These are phyloP conservation scores for Laburnicola sp. DNA, from an alignment of 2,329 filamentous ascomycete species.

Conservation along the genomic window DNA sequence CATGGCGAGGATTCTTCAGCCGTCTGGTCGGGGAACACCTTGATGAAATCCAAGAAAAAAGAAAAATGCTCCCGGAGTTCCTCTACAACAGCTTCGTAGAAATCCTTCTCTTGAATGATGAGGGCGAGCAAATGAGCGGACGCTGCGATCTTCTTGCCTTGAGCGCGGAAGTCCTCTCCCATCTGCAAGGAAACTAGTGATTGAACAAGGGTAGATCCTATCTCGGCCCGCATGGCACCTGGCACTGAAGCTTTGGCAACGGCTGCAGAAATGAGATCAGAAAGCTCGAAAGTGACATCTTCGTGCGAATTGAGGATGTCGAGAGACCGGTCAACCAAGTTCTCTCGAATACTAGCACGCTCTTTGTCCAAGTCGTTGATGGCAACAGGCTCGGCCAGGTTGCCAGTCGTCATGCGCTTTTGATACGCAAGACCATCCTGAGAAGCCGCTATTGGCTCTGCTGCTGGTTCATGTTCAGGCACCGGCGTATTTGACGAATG, in stretches of 20 bases:
- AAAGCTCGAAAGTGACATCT: constrained; percentile 84
- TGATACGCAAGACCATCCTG: constrained; percentile 40
- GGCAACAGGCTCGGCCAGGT: constrained; percentile 54
- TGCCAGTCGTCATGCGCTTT: constrained; percentile 37
- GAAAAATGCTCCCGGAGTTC: constrained; percentile 76
- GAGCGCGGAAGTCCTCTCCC: constrained; percentile 58
- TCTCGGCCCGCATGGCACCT: constrained; percentile 66
- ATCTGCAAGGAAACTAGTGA: constrained; percentile 73
- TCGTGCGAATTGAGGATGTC: constrained; percentile 88
- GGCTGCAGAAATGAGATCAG: constrained; percentile 80
- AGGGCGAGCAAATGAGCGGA: constrained; percentile 91
- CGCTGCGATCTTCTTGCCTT: constrained; percentile 75
- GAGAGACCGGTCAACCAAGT: constrained; percentile 84
- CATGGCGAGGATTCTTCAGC: constrained; percentile 83
- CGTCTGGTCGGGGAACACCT: constrained; percentile 66
- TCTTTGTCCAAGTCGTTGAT: constrained; percentile 79
- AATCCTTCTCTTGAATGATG: constrained; percentile 77
- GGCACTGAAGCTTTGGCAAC: constrained; percentile 64
- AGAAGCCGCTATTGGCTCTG: constrained; percentile 14
- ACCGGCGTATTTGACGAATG: constrained; percentile 21
- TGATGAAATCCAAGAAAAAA: constrained; percentile 77
- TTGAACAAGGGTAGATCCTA: constrained; percentile 79
- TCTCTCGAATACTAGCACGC: constrained; percentile 70
- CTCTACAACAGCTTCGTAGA: constrained; percentile 76
- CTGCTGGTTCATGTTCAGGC: constrained; percentile 19